Percentiles rank a stretch among this genome's conserved stretches.
These are phyloP conservation scores for Exophiala spinifera DNA, from an alignment of 2,329 filamentous ascomycete genomes.

Conservation along the genomic window DNA sequence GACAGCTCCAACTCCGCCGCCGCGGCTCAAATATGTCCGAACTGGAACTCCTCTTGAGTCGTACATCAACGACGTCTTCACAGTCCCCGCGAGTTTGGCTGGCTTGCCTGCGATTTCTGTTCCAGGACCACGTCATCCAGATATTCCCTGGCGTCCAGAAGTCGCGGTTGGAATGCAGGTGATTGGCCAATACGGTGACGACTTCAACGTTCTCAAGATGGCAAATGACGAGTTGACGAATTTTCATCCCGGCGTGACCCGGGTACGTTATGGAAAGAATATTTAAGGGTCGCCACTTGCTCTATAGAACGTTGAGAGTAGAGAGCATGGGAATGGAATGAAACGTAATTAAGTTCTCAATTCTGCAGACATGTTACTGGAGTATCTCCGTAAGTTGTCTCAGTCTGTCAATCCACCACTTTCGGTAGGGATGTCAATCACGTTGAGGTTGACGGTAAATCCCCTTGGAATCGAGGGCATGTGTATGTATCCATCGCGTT, in stretches of 20 bases:
- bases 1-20: constrained; percentile 75
- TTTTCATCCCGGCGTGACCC: constrained; percentile 5
- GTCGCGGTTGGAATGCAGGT: constrained; percentile 43
- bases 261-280: no score
- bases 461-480: no score
- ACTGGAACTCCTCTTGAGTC: constrained; percentile 57
- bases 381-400: no score
- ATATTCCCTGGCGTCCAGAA: constrained; percentile 21
- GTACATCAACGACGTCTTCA: constrained; percentile 94
- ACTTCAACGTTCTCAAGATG: constrained; percentile 30
- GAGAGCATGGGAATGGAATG: no score
- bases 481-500: no score
- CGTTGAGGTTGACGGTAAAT: no score
- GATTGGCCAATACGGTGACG: constrained; percentile 48
- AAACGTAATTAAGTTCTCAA: no score
- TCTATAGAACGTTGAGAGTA: no score
- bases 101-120: constrained; percentile 86
- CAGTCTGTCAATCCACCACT: no score
- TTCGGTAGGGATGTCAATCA: no score
- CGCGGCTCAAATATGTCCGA: constrained; percentile 58
- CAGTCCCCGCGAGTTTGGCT: constrained; percentile 88
- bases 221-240: constrained; percentile 15
- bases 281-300: no score
- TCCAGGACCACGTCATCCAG: constrained; percentile 51
- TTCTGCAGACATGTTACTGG: no score